Base-by-base conservation (phyloP, 2,329 filamentous ascomycete genomes). In the Decorospora gaudefroyi region DNA sequence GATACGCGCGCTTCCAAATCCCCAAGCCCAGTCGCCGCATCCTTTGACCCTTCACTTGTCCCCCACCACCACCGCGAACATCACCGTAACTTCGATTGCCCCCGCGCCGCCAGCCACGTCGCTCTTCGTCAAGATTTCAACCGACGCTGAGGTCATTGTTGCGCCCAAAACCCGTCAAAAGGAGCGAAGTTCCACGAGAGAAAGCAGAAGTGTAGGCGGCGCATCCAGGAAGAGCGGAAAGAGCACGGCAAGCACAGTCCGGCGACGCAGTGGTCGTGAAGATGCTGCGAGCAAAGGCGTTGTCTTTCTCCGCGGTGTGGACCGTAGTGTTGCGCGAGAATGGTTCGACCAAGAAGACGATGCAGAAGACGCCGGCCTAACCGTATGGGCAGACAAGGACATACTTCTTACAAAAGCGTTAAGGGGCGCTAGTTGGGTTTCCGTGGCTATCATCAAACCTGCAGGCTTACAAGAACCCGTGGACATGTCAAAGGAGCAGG, bases 81-180 rank as follows among this genome's bases (percentile, higher is more conserved):
- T 99, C 51, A 84, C 85, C 42, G 82, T 97, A 6, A 83, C 89
- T 5, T 90, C 89, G 1, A 76, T 99, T n/a, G 83, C 86, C 1
- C 93, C 93, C 1, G 76, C 83, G 0, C 83, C 85, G 3, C 71
- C 87, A 1, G 75, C 82, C 2, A 81, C 84, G 34, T 79, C 83
- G 1, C 79, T 88, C 0, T 99, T 99, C 66, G 90, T 88, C 17
- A 97, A 96, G 71, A 88, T 99, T 36, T 87, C 89, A 0, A 88
- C 91, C 0, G 90, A 97, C 66, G 92, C 92, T 15, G 93, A 99
- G 72, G 91, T 99, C 35, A 95, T 97, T 54, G 93, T 99, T 48
- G 93, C 93, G 3, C 93, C 93, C 1, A 99, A 99, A 74, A 87
- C 86, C 17, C 82, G 92, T 42, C 79, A 87, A 28, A 90, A 88